Percentiles rank a stretch among this genome's conserved stretches.
Evolutionary conservation across 2,329 filamentous ascomycete species (phyloP).

Genomic region (Metarhizium guizhouense): DNA sequence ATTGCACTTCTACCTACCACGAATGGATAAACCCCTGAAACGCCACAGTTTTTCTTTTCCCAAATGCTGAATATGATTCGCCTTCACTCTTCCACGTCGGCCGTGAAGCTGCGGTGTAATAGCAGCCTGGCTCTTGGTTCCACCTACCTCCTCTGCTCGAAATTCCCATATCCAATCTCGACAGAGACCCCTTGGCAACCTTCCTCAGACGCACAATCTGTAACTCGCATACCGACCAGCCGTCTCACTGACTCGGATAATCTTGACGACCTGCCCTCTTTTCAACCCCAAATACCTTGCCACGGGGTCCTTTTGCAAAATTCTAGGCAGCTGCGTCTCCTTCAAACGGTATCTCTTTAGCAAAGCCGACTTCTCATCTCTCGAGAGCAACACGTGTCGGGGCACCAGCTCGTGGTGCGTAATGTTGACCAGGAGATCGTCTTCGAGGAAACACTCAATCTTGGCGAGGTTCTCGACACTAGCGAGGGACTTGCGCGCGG

Average conservation of each 20-base stretch:
- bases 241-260: slow-evolving; percentile 91
- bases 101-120: background rate
- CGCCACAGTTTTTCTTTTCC: background rate
- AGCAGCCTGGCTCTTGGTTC: background rate
- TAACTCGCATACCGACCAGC: slow-evolving; percentile 96
- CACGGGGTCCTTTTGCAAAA: slow-evolving; percentile 85
- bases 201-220: slow-evolving; percentile 50
- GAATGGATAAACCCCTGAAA: background rate
- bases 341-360: slow-evolving; percentile 88
- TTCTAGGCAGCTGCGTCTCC: slow-evolving; percentile 92
- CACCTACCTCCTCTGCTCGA: background rate
- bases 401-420: slow-evolving; percentile 96
- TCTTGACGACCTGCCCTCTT: slow-evolving; percentile 94
- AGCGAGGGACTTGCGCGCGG: slow-evolving; percentile 78
- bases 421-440: slow-evolving; percentile 95
- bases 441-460: slow-evolving; percentile 92
- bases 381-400: slow-evolving; percentile 81
- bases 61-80: slow-evolving; percentile 2
- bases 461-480: slow-evolving; percentile 66
- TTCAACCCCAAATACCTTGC: slow-evolving; percentile 85
- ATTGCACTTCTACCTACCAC: background rate
- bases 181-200: background rate
- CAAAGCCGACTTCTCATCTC: slow-evolving; percentile 79
- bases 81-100: background rate
- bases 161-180: no score